A percentile compares a stretch with the other conserved stretches of the same genome.
Conservation (phyloP, 352 stramenopile species). For the Globisporangium irregulare region DNA sequence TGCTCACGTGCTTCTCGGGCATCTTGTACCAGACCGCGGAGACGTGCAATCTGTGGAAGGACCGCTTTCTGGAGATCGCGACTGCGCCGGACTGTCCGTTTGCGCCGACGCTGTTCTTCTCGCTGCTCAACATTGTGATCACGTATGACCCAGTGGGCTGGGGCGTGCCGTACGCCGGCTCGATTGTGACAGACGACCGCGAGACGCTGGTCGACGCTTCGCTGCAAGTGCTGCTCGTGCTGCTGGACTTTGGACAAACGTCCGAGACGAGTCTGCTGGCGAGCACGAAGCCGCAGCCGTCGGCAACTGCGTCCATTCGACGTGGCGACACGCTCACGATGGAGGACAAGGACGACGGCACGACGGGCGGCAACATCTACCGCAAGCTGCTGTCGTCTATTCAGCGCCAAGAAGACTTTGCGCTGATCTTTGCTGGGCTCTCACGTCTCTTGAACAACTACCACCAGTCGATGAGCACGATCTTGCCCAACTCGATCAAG, state of each 20-base stretch:
- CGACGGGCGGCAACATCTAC: conserved; percentile 52
- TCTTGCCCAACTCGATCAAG: conserved; percentile 92
- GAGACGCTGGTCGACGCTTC: conserved; percentile 90
- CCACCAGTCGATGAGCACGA: conserved; percentile 92
- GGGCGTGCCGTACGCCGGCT: conserved; percentile 86
- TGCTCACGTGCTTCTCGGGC: conserved; percentile 94
- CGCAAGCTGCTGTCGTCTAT: conserved; percentile 60
- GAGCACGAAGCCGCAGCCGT: conserved; percentile 49
- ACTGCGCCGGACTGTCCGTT: conserved; percentile 91
- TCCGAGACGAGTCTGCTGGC: conserved; percentile 37
- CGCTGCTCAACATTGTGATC: conserved; percentile 94
- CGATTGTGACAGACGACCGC: conserved; percentile 88
- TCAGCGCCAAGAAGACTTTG: conserved; percentile 87
- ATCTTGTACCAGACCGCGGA: conserved; percentile 93
- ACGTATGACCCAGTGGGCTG: conserved; percentile 92
- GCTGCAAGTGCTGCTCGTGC: conserved; percentile 91
- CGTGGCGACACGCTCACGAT: conserved; percentile 23
- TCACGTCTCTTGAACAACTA: conserved; percentile 97
- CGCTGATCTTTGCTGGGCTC: conserved; percentile 92
- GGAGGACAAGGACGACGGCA: conserved; percentile 30
- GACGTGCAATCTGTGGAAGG: conserved; percentile 90
- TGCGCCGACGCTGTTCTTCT: conserved; percentile 94
- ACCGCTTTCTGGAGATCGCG: conserved; percentile 90
- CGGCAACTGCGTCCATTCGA: conserved; percentile 23
- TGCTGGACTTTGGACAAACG: conserved; percentile 93